Evolutionary conservation across 495 filamentous ascomycete genomes (phyloP).

Genomic region (Penicillium flavigenum): DNA sequence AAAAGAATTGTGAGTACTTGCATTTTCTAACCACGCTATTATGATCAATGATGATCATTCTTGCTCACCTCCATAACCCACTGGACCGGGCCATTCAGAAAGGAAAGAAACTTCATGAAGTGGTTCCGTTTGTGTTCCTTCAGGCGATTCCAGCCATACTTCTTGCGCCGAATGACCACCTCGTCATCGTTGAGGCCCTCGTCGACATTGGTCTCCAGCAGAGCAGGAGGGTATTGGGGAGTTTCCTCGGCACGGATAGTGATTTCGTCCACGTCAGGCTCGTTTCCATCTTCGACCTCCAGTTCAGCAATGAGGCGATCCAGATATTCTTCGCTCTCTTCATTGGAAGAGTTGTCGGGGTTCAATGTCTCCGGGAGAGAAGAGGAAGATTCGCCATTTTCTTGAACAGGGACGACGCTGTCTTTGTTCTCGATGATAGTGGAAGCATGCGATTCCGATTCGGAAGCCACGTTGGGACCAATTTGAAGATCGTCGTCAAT

Average conservation of each 20-base stretch:
- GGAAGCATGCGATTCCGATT: background rate
- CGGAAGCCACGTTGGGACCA: background rate
- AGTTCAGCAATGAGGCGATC: conserved; percentile 81
- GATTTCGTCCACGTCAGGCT: conserved; percentile 55
- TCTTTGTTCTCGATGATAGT: background rate
- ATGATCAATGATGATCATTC: background rate
- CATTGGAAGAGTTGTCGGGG: background rate
- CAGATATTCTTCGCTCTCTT: conserved; percentile 61
- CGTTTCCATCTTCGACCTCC: conserved; percentile 71
- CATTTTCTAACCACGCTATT: background rate
- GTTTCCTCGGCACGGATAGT: conserved; percentile 31
- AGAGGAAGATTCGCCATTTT: background rate
- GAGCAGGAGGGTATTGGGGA: conserved; percentile 59
- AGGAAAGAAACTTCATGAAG: conserved; percentile 78
- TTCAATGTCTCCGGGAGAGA: background rate
- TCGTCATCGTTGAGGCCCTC: conserved; percentile 70
- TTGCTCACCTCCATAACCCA: conserved; percentile 83
- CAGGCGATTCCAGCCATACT: conserved; percentile 85
- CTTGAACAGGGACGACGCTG: too few relatives aligned
- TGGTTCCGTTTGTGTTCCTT: conserved; percentile 85
- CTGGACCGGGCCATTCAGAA: conserved; percentile 88
- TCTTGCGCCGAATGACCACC: conserved; percentile 66
- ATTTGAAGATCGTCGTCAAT: background rate
- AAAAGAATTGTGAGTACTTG: background rate
- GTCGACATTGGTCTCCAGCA: conserved; percentile 69